These are phyloP conservation scores for Coniochaeta prunicola DNA, from an alignment of 2,329 filamentous ascomycete genomes.

Conservation along the genomic window DNA sequence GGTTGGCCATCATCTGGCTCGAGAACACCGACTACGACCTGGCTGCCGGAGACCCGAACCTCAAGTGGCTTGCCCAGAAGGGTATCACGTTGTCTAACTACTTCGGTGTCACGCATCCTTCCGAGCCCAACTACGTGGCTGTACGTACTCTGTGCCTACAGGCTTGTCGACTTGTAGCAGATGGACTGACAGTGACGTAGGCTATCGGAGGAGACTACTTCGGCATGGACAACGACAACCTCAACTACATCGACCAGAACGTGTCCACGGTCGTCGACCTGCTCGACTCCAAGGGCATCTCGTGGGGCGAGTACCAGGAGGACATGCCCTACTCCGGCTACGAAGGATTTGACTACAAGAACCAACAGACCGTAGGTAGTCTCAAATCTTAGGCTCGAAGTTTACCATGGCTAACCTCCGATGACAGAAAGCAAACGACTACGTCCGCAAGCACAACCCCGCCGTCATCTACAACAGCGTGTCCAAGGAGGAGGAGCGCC, in stretches of 20 bases:
- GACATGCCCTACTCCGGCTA: slow-evolving; percentile 70
- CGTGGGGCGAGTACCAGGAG: slow-evolving; percentile 70
- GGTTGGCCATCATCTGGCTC: slow-evolving; percentile 66
- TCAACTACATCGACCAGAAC: slow-evolving; percentile 51
- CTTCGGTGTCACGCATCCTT: slow-evolving; percentile 62
- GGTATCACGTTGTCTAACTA: slow-evolving; percentile 56
- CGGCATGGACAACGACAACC: slow-evolving; percentile 62
- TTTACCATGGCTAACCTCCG: background rate
- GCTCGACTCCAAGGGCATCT: slow-evolving; percentile 56
- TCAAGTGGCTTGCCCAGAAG: slow-evolving; percentile 48
- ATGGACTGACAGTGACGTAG: background rate
- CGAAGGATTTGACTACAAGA: slow-evolving; percentile 56
- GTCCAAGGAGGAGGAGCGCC: slow-evolving; percentile 48
- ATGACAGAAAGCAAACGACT: slow-evolving; percentile 53
- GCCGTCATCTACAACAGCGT: slow-evolving; percentile 60
- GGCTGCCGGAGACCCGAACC: slow-evolving; percentile 52
- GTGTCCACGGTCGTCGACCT: slow-evolving; percentile 63
- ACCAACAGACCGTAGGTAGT: slow-evolving; percentile 42
- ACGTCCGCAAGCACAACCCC: slow-evolving; percentile 77
- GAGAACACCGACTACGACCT: slow-evolving; percentile 69
- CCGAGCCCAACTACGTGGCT: slow-evolving; percentile 70
- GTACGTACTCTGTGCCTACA: background rate
- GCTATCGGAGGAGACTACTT: slow-evolving; percentile 65
- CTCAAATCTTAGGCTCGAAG: background rate
- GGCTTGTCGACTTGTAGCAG: background rate